Base-by-base conservation (phyloP, 306 rosid species). In the Cicer pinnatifidum region DNA sequence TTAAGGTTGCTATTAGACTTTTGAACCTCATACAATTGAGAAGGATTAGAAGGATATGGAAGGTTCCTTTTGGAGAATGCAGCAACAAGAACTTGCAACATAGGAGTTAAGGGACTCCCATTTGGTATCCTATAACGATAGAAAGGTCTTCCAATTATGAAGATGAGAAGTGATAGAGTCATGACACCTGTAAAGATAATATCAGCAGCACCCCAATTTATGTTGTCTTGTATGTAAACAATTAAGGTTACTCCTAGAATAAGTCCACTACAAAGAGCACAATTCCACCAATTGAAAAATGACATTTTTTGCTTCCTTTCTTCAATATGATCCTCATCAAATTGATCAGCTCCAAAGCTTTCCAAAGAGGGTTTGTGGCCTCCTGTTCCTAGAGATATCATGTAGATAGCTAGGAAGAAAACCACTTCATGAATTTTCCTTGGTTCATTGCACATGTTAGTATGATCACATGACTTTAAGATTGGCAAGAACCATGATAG, bases 291-390 rank as follows among this genome's bases (percentile, higher is more conserved):
- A 20, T 94, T 94, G 87, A 94, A 94, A 77, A 80, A 94, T 1
- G 99, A 89, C 99, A 94, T 89, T 85, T 91, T 94, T 66, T 89
- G 90, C 37, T 54, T 80, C 52, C 96, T 83, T 68, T 94, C 99
- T 51, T 79, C 71, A 0, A 47, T 23, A 73, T 91, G 86, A 9
- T 90, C 88, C 28, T 91, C 99, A 16, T 94, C 97, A 51, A 94
- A 94, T 56, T 94, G 99, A 60, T 94, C 99, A 3, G 96, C 99
- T 52, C 97, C 99, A 20, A 94, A 88, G 82, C 99, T 91, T 84
- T 94, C 96, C 47, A 91, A 71, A 1, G 99, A 85, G 3, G 97
- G 99, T 39, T 91, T 94, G 57, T 91, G 96, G 3, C 99, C 99
- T 56, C 96, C 97, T 1, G 99, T 94, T 61, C 89, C 97, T 9